These are phyloP conservation scores for Colletotrichum lupini DNA, from an alignment of 2,329 filamentous ascomycete genomes.

Conservation along the genomic window DNA sequence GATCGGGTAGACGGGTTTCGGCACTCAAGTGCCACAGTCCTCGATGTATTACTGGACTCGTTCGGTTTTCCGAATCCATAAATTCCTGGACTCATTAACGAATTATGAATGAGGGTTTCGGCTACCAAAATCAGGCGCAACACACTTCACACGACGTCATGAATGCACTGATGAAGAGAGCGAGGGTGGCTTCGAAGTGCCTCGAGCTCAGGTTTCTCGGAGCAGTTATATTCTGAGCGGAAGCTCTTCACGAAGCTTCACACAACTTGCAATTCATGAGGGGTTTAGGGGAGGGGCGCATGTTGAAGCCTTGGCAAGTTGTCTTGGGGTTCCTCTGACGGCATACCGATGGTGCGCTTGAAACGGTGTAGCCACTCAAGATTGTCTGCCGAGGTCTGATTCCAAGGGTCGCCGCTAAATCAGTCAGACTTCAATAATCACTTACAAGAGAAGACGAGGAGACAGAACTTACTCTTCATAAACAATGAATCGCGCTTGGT, in stretches of 20 bases:
- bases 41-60: too few relatives aligned
- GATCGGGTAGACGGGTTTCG: not conserved
- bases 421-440: not conserved
- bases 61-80: too few relatives aligned
- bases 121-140: too few relatives aligned
- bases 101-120: too few relatives aligned
- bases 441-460: too few relatives aligned
- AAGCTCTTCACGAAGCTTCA: not conserved
- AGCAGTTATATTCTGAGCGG: not conserved
- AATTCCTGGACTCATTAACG: too few relatives aligned
- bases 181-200: not conserved
- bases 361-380: constrained; percentile 29
- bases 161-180: not conserved
- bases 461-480: constrained; percentile 41
- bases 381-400: constrained; percentile 34
- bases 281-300: not conserved
- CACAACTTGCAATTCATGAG: not conserved
- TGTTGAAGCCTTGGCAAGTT: too few relatives aligned
- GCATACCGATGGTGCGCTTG: constrained; percentile 20
- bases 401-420: constrained; percentile 31
- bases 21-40: not conserved
- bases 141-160: too few relatives aligned
- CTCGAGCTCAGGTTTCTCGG: not conserved
- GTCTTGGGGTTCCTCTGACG: not conserved
- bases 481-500: constrained; percentile 46